Base-by-base conservation (phyloP, 352 stramenopile genomes). In the Globisporangium spinosum region DNA sequence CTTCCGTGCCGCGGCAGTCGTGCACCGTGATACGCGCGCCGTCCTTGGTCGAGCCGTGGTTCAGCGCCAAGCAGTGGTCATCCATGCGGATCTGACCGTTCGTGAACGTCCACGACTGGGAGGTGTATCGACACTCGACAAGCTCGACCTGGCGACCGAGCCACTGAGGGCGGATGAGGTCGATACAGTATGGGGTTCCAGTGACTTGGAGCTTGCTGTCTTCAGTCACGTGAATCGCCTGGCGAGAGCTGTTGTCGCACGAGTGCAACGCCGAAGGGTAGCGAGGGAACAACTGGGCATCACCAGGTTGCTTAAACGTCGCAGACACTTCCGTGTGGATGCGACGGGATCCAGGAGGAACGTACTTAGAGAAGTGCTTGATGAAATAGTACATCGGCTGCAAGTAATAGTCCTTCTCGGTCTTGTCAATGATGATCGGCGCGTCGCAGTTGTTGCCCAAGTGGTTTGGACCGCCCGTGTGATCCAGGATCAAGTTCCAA, bases 331-430 rank as follows among this genome's bases (percentile, higher is more conserved):
- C 69, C 0, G 83, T 83, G 40, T 83, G 72, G 8, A 94, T 80
- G 65, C 86, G 86, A n/a, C 73, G 78, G 0, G 89, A 93, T 8
- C 88, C 89, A 0, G 87, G 73, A 5, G 86, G 80, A 45, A 95
- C 87, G 76, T 90, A 97, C 70, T 91, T 90, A 47, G 87, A 95
- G 67, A 97, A 93, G 72, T 97, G 91, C 68, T 93, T 85, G 65
- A 97, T 92, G 61, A 94, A 94, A 75, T 97, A 96, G 73, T 92
- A 97, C 81, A 96, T 93, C 0, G 90, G 89, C 69, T 97, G 88
- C 22, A 96, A 78, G 40, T 70, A 81, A 67, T 89, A 95, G 68
- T 90, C 77, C 63, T 73, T 68, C 27, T 73, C 83, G n/a, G 78
- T 76, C 58, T 92, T 75, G 5, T 79, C 78, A 27, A 96, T 51